These are phyloP conservation scores for Botryotinia calthae DNA, from an alignment of 2,329 filamentous ascomycete species.

Conservation along the genomic window DNA sequence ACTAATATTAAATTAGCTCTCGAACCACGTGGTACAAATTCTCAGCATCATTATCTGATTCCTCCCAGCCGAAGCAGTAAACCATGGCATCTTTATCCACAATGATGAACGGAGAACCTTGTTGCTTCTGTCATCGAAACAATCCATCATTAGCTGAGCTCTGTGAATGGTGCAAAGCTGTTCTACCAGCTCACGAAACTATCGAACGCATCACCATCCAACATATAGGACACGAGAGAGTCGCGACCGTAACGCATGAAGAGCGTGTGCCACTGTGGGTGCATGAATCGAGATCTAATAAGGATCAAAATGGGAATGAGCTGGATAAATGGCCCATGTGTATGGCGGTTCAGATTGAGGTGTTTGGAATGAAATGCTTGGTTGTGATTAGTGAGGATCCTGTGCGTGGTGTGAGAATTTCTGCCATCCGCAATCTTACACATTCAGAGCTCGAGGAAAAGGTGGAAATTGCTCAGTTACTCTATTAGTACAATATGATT, in stretches of 20 bases:
- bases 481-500: background rate
- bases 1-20: background rate
- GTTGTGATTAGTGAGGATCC: background rate
- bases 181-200: background rate
- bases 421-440: background rate
- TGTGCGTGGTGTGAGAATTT: background rate
- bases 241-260: background rate
- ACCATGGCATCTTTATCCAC: background rate
- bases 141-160: background rate
- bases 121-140: background rate
- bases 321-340: background rate
- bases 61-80: background rate
- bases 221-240: rapidly evolving
- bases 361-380: background rate
- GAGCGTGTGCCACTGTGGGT: background rate
- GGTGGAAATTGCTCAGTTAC: too few relatives aligned
- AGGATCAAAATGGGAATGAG: background rate
- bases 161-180: background rate
- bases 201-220: background rate
- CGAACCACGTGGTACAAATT: background rate
- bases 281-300: background rate
- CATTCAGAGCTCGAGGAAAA: too few relatives aligned
- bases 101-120: background rate
- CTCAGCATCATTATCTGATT: background rate
- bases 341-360: background rate